Base-by-base conservation (phyloP, 208 protist species). In the Crithidia fasciculata region DNA sequence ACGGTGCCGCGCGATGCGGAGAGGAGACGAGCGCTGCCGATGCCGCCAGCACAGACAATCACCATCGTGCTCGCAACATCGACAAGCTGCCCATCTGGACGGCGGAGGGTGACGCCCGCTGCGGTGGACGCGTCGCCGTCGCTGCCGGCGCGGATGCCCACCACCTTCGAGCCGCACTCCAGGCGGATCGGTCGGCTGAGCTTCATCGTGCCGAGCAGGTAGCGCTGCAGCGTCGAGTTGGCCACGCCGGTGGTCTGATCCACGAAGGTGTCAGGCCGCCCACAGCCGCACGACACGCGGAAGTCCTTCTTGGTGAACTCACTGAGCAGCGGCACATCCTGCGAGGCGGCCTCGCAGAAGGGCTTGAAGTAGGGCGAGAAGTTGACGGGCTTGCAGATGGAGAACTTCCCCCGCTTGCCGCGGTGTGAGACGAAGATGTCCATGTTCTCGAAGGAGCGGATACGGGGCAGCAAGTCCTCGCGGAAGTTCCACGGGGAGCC, bases 141-240 rank as follows among this genome's bases (percentile, higher is more conserved):
- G 12, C 37, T 54, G 59, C 71, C 70, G 28, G 28, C 28, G 74
- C 69, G 85, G 40, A 92, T 83, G 41, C 78, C 81, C 37, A 88
- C 65, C 3, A 90, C 91, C 37, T 69, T 83, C 41, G 82, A 64
- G 19, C 86, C 77, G 70, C 91, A 93, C 55, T 86, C 68, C 40
- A 95, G 75, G 8, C 78, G 74, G 3, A 93, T 8, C 3, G 91
- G 91, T 5, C 91, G 84, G 54, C 81, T 87, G 19, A 95, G 80
- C 63, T 82, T 72, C 44, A 91, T 59, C n/a, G 85, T 81, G 41
- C 88, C 82, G 68, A 93, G 77, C 67, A 95, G 70, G 67, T 93
- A 93, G 40, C 83, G 80, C 81, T 92, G 78, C 68, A 95, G 78
- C 28, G 88, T 85, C 28, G 82, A 83, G 85, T 93, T 84, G n/a